Evolutionary conservation across 2,329 filamentous ascomycete genomes (phyloP).

Genomic region (Emergomyces pasteurianus): DNA sequence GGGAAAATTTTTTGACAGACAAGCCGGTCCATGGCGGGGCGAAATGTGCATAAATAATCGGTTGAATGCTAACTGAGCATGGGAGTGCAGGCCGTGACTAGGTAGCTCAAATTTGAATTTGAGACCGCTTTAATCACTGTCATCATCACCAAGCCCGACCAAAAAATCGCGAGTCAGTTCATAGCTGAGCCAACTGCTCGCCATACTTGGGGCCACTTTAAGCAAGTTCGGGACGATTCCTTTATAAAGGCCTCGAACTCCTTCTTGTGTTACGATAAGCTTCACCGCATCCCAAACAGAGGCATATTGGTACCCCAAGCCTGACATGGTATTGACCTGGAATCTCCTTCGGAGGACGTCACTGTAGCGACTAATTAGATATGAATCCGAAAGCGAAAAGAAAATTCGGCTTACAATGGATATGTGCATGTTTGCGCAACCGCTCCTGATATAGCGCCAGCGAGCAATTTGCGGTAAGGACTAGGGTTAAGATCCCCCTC

Average conservation of each 20-base stretch:
- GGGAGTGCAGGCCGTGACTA: not conserved
- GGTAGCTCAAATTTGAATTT: not conserved
- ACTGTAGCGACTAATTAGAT: constrained; percentile 33
- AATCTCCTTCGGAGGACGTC: constrained; percentile 88
- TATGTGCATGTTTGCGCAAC: constrained; percentile 97
- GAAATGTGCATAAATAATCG: not conserved
- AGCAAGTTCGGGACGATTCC: constrained; percentile 89
- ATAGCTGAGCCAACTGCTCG: constrained; percentile 94
- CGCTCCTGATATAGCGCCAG: constrained; percentile 88
- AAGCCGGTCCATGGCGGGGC: not conserved
- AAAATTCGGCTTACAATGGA: constrained; percentile 61
- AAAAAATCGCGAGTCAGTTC: constrained; percentile 86
- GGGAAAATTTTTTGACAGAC: not conserved
- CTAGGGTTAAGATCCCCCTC: constrained; percentile 78
- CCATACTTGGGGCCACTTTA: constrained; percentile 97
- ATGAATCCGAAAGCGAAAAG: constrained; percentile 1
- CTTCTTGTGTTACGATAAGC: constrained; percentile 74
- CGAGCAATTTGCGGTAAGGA: constrained; percentile 67
- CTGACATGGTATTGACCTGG: constrained; percentile 98
- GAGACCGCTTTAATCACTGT: not conserved
- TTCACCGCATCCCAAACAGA: constrained; percentile 71
- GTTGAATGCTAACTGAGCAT: not conserved
- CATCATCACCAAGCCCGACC: constrained; percentile 40
- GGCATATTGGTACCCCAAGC: constrained; percentile 93
- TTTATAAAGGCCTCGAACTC: constrained; percentile 79